phyloP scores from a whole-genome alignment of 164 flowering plant genomes.

The Euptelea pleiosperma region DNA sequence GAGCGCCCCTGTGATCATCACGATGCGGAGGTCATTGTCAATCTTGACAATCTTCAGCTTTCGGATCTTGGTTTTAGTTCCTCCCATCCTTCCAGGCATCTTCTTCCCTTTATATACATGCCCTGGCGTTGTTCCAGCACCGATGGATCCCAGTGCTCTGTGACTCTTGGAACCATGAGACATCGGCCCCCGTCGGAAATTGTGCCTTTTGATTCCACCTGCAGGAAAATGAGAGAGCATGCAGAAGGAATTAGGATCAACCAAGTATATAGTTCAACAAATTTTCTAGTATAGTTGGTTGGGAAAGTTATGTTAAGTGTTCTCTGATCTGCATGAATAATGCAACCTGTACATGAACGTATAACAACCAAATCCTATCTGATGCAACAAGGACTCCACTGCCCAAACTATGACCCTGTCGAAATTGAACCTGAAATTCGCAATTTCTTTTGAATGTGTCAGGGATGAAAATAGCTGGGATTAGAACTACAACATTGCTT shows the following conservation, averaged over 20 bases:
- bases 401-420: too few relatives aligned
- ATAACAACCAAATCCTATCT: too few relatives aligned
- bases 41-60: constrained; percentile 84
- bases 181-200: constrained; percentile 86
- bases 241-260: background rate
- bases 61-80: constrained; percentile 75
- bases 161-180: constrained; percentile 98
- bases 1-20: constrained; percentile 90
- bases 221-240: background rate
- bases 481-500: too few relatives aligned
- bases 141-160: constrained; percentile 84
- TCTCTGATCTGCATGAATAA: too few relatives aligned
- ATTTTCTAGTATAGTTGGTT: too few relatives aligned
- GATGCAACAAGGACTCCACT: too few relatives aligned
- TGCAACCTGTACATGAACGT: too few relatives aligned
- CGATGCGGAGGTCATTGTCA: constrained; percentile 70
- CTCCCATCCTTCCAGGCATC: constrained; percentile 99
- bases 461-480: too few relatives aligned
- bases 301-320: too few relatives aligned
- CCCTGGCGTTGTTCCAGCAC: constrained; percentile 98
- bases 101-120: constrained; percentile 92
- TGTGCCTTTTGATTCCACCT: constrained; percentile 95
- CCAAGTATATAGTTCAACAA: background rate
- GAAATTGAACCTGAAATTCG: too few relatives aligned
- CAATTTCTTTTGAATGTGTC: too few relatives aligned